Conservation (phyloP, 2,329 filamentous ascomycete species). For the Diplodia seriata region DNA sequence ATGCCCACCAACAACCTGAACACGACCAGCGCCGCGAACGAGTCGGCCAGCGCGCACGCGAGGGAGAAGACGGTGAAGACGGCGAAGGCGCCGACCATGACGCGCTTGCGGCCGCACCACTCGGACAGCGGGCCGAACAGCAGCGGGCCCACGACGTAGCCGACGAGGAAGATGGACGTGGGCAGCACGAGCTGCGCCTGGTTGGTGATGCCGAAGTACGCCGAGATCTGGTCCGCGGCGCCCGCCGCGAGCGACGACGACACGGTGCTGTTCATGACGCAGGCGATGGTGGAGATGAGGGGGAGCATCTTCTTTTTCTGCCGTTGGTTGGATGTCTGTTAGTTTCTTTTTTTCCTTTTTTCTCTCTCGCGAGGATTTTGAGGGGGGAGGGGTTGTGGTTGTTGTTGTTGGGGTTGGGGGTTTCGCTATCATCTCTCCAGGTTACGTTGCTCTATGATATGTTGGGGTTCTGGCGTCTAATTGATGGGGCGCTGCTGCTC, state of each 20-base stretch:
- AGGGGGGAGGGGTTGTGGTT: too few relatives aligned
- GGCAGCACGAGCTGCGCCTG: slow-evolving; percentile 55
- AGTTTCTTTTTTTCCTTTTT: too few relatives aligned
- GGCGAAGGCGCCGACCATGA: slow-evolving; percentile 60
- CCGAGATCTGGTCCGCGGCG: slow-evolving; percentile 64
- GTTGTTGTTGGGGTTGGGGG: too few relatives aligned
- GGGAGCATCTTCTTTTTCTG: slow-evolving; percentile 63
- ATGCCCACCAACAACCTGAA: slow-evolving; percentile 55
- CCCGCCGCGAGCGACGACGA: slow-evolving; percentile 70
- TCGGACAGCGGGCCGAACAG: slow-evolving; percentile 55
- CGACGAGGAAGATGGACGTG: slow-evolving; percentile 59
- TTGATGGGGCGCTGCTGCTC: background rate
- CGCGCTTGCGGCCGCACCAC: slow-evolving; percentile 53
- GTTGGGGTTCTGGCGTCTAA: background rate
- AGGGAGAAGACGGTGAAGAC: slow-evolving; percentile 56
- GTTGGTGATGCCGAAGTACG: slow-evolving; percentile 63
- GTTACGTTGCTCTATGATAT: background rate
- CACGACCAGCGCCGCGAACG: slow-evolving; percentile 52
- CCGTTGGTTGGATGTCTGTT: background rate
- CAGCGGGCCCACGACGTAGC: slow-evolving; percentile 55
- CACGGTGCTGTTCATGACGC: slow-evolving; percentile 73
- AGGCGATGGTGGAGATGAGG: slow-evolving; percentile 62
- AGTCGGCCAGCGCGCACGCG: slow-evolving; percentile 53
- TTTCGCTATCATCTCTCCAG: too few relatives aligned
- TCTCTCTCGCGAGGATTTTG: too few relatives aligned